Base-by-base conservation (phyloP, 768 basidiomycete genomes). In the Naganishia randhawae region DNA sequence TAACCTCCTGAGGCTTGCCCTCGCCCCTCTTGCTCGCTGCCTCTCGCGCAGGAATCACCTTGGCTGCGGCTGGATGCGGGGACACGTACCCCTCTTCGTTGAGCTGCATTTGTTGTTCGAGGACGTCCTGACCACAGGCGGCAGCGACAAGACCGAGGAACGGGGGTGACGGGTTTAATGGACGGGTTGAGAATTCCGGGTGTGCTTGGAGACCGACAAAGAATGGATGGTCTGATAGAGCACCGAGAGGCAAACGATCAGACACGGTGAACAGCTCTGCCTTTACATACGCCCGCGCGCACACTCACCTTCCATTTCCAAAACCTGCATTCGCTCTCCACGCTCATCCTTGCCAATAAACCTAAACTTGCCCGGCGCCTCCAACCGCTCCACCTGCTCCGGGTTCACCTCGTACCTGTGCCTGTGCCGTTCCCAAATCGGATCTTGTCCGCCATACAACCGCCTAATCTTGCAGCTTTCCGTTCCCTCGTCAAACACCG, bases 341-440 rank as follows among this genome's bases (percentile, higher is more conserved):
- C 88, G 87, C 81, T 96, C 95, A 80, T 98, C 95, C 82, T 89
- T 92, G 8, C 96, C 96, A 27, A 86, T 82, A 76, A 90, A 90
- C 2, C 84, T 78, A 78, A 97, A 84, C 35, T 72, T 70, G 39
- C 92, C 94, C 62, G 87, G 87, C 48, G 82, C 76, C 72, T 86
- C 84, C 41, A 98, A 82, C 70, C 82, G 81, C 50, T 88, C 83
- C 25, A 98, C 90, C 73, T 89, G 89, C 65, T 84, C 82, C 7
- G 96, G 96, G 82, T 95, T 95, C 70, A 98, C 91, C 81, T 98
- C 96, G 79, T 97, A 90, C 69, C 95, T 85, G 81, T 98, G 96
- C 51, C 95, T 85, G 79, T 98, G 96, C 54, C 96, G 83, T 82
- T 99, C 96, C 94, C 94, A 98, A 71, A 92, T 90, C 75, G 84